These are phyloP conservation scores for Tolypocladium capitatum DNA, from an alignment of 2,329 filamentous ascomycete genomes.

Conservation along the genomic window DNA sequence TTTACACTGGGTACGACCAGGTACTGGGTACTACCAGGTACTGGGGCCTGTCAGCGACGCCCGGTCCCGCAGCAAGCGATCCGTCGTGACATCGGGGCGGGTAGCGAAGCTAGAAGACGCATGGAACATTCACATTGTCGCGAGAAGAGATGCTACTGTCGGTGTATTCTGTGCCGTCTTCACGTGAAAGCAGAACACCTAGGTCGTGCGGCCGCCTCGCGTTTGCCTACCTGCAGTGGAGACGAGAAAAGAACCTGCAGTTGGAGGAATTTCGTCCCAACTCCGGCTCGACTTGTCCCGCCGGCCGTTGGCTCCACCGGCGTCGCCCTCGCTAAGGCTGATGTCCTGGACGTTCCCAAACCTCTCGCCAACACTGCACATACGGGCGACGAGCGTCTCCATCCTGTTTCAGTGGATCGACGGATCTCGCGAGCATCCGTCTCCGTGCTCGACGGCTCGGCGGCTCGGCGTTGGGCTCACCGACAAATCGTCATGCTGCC, in stretches of 20 bases:
- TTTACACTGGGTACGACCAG: too few relatives aligned
- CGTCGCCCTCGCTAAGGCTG: background rate
- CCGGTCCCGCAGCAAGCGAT: too few relatives aligned
- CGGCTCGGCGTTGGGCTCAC: slow-evolving; percentile 2
- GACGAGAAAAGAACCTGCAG: too few relatives aligned
- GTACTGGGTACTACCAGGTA: too few relatives aligned
- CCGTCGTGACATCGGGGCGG: background rate
- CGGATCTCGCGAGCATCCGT: slow-evolving; percentile 5
- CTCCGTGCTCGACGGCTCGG: background rate
- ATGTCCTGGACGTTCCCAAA: background rate
- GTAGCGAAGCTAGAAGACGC: background rate
- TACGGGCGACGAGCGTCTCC: background rate
- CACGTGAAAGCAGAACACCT: background rate
- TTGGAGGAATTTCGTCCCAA: background rate
- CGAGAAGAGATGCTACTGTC: background rate
- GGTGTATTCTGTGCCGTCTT: background rate
- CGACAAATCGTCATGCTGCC: slow-evolving; percentile 4
- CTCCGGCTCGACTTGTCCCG: background rate
- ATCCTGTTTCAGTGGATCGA: slow-evolving; percentile 2
- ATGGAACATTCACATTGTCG: background rate
- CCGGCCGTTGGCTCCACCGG: background rate
- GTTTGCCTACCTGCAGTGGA: background rate
- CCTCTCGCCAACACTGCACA: background rate
- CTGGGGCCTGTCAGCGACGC: too few relatives aligned
- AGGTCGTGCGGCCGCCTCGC: too few relatives aligned